Evolutionary conservation across 2,329 filamentous ascomycete species (phyloP).

Genomic region (Ceratocystis eucalypticola): DNA sequence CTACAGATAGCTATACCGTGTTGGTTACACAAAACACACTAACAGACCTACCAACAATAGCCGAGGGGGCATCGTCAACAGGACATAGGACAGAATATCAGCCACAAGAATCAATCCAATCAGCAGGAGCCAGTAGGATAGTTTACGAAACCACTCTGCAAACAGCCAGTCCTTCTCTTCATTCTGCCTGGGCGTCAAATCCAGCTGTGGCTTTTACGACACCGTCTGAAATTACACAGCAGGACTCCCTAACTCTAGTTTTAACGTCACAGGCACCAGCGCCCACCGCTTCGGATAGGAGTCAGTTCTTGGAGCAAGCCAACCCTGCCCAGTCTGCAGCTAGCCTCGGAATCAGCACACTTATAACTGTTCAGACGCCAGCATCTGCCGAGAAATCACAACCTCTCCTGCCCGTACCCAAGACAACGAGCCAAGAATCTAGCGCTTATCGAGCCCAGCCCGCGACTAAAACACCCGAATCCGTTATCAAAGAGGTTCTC

Average conservation of each 20-base stretch:
- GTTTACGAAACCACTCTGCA: no score
- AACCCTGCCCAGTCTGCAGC: no score
- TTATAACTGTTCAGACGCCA: neutral
- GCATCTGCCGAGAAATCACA: neutral
- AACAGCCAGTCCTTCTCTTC: neutral
- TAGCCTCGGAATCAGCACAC: neutral
- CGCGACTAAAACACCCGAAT: neutral
- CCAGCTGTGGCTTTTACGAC: neutral
- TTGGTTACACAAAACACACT: neutral
- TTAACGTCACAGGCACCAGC: neutral
- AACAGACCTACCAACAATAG: neutral
- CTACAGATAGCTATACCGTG: neutral
- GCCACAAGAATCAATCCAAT: neutral
- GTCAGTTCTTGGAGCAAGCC: neutral
- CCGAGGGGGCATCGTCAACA: neutral
- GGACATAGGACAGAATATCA: neutral
- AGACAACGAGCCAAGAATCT: neutral
- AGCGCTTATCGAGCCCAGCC: neutral
- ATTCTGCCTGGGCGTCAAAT: neutral
- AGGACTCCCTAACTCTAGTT: neutral
- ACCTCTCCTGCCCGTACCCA: neutral
- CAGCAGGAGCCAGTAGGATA: no score
- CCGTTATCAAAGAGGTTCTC: neutral
- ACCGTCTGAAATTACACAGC: neutral
- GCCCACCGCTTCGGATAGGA: neutral